A percentile compares a stretch with the other conserved stretches of the same genome.
Evolutionary conservation across 2,329 filamentous ascomycete species (phyloP).

Genomic region (Monascus ruber): DNA sequence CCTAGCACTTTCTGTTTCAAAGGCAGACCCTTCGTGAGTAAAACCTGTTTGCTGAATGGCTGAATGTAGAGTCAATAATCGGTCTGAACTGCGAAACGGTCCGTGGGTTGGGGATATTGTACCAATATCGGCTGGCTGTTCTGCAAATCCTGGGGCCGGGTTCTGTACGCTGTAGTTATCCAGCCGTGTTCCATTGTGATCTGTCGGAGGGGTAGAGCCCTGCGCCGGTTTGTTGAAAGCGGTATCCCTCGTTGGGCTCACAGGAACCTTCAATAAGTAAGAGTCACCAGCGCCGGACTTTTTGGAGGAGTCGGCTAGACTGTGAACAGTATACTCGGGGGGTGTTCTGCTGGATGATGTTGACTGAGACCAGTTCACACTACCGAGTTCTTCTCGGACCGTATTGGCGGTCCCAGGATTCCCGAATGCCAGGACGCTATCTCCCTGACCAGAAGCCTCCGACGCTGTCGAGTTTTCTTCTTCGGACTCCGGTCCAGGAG

Average conservation of each 20-base stretch:
- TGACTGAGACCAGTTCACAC: slow-evolving; percentile 48
- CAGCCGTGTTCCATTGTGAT: too few relatives aligned
- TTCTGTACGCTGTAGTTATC: too few relatives aligned
- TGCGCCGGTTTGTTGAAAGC: slow-evolving; percentile 1
- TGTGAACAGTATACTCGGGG: slow-evolving; percentile 13
- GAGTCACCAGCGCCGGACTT: slow-evolving; percentile 12
- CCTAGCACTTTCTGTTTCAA: slow-evolving; percentile 10
- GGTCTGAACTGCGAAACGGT: too few relatives aligned
- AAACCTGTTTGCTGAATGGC: too few relatives aligned
- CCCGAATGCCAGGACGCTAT: neutral
- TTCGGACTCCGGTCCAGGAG: too few relatives aligned
- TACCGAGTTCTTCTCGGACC: slow-evolving; percentile 36
- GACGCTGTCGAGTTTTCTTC: too few relatives aligned
- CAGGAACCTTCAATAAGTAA: slow-evolving; percentile 5
- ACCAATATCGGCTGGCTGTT: neutral
- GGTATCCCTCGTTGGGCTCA: slow-evolving; percentile 6
- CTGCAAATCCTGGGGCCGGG: too few relatives aligned
- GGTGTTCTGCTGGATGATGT: slow-evolving; percentile 38
- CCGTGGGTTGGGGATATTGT: slow-evolving; percentile 4
- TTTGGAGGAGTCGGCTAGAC: slow-evolving; percentile 11
- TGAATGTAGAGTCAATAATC: too few relatives aligned
- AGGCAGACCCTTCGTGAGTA: slow-evolving; percentile 3
- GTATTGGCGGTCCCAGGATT: slow-evolving; percentile 9
- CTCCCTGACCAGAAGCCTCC: neutral
- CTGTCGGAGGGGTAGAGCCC: too few relatives aligned